Conservation (phyloP, 768 basidiomycete species). For the Amanita fuliginea region DNA sequence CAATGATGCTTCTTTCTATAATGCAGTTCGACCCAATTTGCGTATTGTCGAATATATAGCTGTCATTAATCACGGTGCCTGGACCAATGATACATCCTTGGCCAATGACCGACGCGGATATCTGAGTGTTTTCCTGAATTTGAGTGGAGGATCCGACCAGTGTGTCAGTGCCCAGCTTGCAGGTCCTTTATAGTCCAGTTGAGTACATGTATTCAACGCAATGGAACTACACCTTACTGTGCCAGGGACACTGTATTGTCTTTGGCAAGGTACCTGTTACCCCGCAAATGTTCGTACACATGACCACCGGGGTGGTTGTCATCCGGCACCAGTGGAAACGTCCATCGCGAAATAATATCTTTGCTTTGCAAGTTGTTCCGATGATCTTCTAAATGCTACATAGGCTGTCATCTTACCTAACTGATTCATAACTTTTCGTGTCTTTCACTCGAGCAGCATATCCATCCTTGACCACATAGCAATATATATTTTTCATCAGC, state of each 20-base stretch:
- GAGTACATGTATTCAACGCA: not conserved
- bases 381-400: conserved; percentile 3
- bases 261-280: conserved; percentile 82
- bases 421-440: conserved; percentile 81
- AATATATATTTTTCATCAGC: conserved; percentile 89
- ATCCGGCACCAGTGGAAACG: conserved; percentile 93
- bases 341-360: conserved; percentile 88
- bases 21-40: conserved; percentile 57
- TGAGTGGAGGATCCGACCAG: conserved; percentile 76
- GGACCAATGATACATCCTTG: conserved; percentile 63
- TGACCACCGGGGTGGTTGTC: conserved; percentile 81
- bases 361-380: conserved; percentile 41
- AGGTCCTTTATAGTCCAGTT: conserved; percentile 43
- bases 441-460: conserved; percentile 93
- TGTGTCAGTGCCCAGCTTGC: conserved; percentile 69
- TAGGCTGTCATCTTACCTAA: conserved; percentile 43
- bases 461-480: conserved; percentile 77
- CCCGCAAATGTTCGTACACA: conserved; percentile 75
- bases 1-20: conserved; percentile 76
- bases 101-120: conserved; percentile 73
- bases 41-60: conserved; percentile 79
- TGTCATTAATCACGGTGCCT: conserved; percentile 54
- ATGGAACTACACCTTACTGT: conserved; percentile 34
- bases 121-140: conserved; percentile 53
- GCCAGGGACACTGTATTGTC: conserved; percentile 71